These are phyloP conservation scores for Ammopiptanthus mongolicus DNA, from an alignment of 306 rosid species.

Conservation along the genomic window DNA sequence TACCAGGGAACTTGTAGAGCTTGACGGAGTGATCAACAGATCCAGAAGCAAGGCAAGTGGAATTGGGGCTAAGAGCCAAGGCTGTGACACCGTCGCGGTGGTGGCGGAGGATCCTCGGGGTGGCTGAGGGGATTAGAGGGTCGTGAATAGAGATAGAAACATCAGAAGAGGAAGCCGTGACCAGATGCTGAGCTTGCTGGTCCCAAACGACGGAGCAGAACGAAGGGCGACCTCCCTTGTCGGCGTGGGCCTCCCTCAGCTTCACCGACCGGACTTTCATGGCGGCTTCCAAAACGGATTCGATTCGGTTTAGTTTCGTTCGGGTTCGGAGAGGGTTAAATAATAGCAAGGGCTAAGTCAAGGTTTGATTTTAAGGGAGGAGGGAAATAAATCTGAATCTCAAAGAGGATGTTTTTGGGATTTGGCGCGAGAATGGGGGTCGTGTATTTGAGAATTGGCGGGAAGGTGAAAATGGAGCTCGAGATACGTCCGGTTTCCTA, in stretches of 20 bases:
- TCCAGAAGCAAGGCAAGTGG: slow-evolving; percentile 95
- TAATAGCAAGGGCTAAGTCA: neutral
- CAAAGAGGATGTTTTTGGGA: neutral
- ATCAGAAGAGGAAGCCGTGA: slow-evolving; percentile 75
- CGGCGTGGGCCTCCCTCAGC: slow-evolving; percentile 89
- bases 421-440: neutral
- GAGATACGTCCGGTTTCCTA: no score
- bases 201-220: slow-evolving; percentile 93
- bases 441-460: neutral
- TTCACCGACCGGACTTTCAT: slow-evolving; percentile 86
- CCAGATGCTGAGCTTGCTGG: slow-evolving; percentile 61
- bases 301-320: neutral
- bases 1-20: slow-evolving; percentile 96
- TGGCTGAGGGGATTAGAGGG: slow-evolving; percentile 51
- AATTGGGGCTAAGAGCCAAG: slow-evolving; percentile 85
- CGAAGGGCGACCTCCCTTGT: slow-evolving; percentile 54
- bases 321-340: neutral
- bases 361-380: neutral
- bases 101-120: slow-evolving; percentile 77
- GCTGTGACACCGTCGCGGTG: slow-evolving; percentile 95
- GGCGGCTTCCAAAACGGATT: neutral
- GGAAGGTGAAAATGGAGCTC: neutral
- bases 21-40: slow-evolving; percentile 88
- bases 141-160: slow-evolving; percentile 64
- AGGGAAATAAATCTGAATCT: neutral